Percentiles rank a stretch among this genome's conserved stretches.
phyloP scores from a whole-genome alignment of 495 filamentous ascomycete genomes.

The Xylaria intraflava region DNA sequence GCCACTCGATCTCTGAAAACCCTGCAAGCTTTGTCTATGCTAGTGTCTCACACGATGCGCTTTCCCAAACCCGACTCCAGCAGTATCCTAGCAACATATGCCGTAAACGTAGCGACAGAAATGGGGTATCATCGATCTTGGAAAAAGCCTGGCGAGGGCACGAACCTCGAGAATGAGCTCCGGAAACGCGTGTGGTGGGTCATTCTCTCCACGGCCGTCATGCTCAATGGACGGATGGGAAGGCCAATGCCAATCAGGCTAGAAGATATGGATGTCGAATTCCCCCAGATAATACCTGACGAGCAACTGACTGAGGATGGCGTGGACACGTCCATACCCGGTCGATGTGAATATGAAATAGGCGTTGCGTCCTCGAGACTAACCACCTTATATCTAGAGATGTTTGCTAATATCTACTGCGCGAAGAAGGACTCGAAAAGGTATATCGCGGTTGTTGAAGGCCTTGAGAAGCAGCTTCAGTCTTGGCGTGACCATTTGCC shows the following conservation, averaged over 20 bases:
- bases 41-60: slow-evolving; percentile 61
- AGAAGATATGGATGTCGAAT: slow-evolving; percentile 69
- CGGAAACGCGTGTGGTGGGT: slow-evolving; percentile 73
- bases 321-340: slow-evolving; percentile 40
- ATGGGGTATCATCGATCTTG: slow-evolving; percentile 64
- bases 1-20: slow-evolving; percentile 53
- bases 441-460: slow-evolving; percentile 55
- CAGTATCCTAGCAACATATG: slow-evolving; percentile 54
- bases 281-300: slow-evolving; percentile 63
- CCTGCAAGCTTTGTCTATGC: slow-evolving; percentile 63
- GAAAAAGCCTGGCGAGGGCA: slow-evolving; percentile 48
- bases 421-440: slow-evolving; percentile 49
- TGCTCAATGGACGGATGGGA: slow-evolving; percentile 65
- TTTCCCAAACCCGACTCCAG: slow-evolving; percentile 75
- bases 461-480: slow-evolving; percentile 55
- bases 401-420: slow-evolving; percentile 65
- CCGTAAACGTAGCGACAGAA: slow-evolving; percentile 60
- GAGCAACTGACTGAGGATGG: slow-evolving; percentile 52
- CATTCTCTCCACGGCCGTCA: slow-evolving; percentile 54
- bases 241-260: slow-evolving; percentile 64
- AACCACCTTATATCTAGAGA: slow-evolving; percentile 57
- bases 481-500: slow-evolving; percentile 53
- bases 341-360: slow-evolving; percentile 57
- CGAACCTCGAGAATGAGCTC: slow-evolving; percentile 61
- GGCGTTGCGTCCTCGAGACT: slow-evolving; percentile 56